Evolutionary conservation across 2,329 filamentous ascomycete genomes (phyloP).

Genomic region (Aureobasidium uvarum): DNA sequence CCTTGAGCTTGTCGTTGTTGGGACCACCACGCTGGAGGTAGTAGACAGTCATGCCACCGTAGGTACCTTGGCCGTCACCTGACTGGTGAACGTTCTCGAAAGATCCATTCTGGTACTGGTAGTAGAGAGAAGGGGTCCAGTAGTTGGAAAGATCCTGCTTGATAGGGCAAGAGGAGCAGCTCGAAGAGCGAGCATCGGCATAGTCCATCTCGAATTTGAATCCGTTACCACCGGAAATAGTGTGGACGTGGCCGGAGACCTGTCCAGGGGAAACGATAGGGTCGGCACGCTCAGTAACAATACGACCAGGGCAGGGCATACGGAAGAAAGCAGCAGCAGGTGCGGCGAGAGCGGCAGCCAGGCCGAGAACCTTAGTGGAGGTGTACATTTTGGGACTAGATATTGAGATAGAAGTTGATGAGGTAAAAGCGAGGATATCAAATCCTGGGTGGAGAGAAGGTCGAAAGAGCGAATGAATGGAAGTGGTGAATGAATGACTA

Average conservation of each 20-base stretch:
- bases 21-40: slow-evolving; percentile 57
- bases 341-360: slow-evolving; percentile 34
- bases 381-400: slow-evolving; percentile 12
- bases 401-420: neutral
- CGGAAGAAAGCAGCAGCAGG: slow-evolving; percentile 65
- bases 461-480: slow-evolving; percentile 23
- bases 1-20: slow-evolving; percentile 64
- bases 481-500: slow-evolving; percentile 23
- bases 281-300: slow-evolving; percentile 61
- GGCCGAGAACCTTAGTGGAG: slow-evolving; percentile 28
- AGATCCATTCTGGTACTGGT: slow-evolving; percentile 59
- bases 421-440: slow-evolving; percentile 25
- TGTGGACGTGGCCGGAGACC: slow-evolving; percentile 64
- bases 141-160: slow-evolving; percentile 71
- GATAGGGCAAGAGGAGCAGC: slow-evolving; percentile 69
- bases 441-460: slow-evolving; percentile 21
- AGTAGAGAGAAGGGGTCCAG: slow-evolving; percentile 71
- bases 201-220: slow-evolving; percentile 64
- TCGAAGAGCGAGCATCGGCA: slow-evolving; percentile 57
- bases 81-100: slow-evolving; percentile 59
- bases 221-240: slow-evolving; percentile 66
- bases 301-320: slow-evolving; percentile 64
- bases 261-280: slow-evolving; percentile 64
- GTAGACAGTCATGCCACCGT: slow-evolving; percentile 69
- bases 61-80: slow-evolving; percentile 47